phyloP scores from a whole-genome alignment of 768 basidiomycete genomes.

The Crepidotus variabilis region DNA sequence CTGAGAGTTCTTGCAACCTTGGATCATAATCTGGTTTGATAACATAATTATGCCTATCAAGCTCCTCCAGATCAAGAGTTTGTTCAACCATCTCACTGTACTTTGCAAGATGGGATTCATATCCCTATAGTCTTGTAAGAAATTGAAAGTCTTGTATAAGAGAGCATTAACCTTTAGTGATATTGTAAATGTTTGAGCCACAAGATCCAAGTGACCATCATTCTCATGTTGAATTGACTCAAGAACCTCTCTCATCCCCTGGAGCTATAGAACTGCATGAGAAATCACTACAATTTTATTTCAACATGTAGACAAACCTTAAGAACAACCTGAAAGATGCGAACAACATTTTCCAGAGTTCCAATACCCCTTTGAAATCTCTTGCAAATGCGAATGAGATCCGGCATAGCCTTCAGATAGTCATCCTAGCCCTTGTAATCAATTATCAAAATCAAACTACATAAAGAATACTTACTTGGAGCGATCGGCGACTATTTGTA shows the following conservation, averaged over 20 bases:
- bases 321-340: slow-evolving; percentile 89
- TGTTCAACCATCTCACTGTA: slow-evolving; percentile 95
- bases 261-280: slow-evolving; percentile 44
- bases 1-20: slow-evolving; percentile 62
- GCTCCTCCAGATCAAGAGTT: slow-evolving; percentile 86
- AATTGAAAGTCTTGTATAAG: background rate
- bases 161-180: slow-evolving; percentile 48
- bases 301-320: slow-evolving; percentile 45
- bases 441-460: background rate
- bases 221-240: slow-evolving; percentile 43
- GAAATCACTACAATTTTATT: background rate
- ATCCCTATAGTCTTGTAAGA: slow-evolving; percentile 44
- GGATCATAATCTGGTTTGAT: slow-evolving; percentile 92
- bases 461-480: slow-evolving; percentile 52
- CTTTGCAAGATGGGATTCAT: slow-evolving; percentile 59
- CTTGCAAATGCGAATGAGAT: slow-evolving; percentile 88
- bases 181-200: slow-evolving; percentile 65
- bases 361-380: slow-evolving; percentile 84
- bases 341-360: slow-evolving; percentile 89
- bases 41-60: slow-evolving; percentile 82
- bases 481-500: slow-evolving; percentile 57
- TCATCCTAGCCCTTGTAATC: slow-evolving; percentile 55
- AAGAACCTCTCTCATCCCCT: slow-evolving; percentile 67
- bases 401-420: slow-evolving; percentile 87
- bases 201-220: slow-evolving; percentile 43